Evolutionary conservation across 2,329 filamentous ascomycete species (phyloP).

Genomic region (Pseudopithomyces maydicus): DNA sequence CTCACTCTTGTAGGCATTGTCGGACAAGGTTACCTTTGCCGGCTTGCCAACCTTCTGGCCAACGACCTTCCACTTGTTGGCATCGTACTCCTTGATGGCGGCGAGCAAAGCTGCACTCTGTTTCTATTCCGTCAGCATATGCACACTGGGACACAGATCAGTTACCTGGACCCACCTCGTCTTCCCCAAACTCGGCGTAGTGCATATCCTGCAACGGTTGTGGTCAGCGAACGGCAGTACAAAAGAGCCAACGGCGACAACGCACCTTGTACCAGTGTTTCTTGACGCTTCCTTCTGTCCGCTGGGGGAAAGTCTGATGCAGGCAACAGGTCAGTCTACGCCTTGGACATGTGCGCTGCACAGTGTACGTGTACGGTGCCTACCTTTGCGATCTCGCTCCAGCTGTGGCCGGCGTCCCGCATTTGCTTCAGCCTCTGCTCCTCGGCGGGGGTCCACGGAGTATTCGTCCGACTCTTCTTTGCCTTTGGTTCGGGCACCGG

Average conservation of each 20-base stretch:
- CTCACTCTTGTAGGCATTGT: slow-evolving; percentile 3
- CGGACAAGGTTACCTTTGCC: slow-evolving; percentile 71
- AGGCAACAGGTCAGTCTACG: slow-evolving; percentile 24
- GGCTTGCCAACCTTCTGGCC: slow-evolving; percentile 97
- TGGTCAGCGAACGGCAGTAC: slow-evolving; percentile 28
- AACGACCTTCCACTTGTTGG: slow-evolving; percentile 98
- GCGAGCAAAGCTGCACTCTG: slow-evolving; percentile 81
- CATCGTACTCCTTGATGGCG: slow-evolving; percentile 98
- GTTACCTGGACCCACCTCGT: slow-evolving; percentile 69
- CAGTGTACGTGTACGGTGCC: slow-evolving; percentile 8
- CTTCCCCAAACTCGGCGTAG: slow-evolving; percentile 96
- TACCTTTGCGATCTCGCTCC: slow-evolving; percentile 98
- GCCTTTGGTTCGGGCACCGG: slow-evolving; percentile 49
- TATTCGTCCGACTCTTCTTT: slow-evolving; percentile 98
- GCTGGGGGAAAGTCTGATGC: slow-evolving; percentile 79
- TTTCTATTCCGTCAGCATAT: slow-evolving; percentile 33
- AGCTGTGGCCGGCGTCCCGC: slow-evolving; percentile 90
- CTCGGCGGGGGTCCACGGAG: slow-evolving; percentile 94
- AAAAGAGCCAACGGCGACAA: slow-evolving; percentile 12
- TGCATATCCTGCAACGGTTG: slow-evolving; percentile 83
- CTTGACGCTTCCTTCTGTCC: slow-evolving; percentile 97
- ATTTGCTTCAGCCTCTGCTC: slow-evolving; percentile 92
- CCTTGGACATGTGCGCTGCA: slow-evolving; percentile 3
- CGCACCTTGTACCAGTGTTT: slow-evolving; percentile 98
- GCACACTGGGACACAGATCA: slow-evolving; percentile 13